phyloP scores from a whole-genome alignment of 108 stramenopile species.

The Pseudonitzschia delicatissima region DNA sequence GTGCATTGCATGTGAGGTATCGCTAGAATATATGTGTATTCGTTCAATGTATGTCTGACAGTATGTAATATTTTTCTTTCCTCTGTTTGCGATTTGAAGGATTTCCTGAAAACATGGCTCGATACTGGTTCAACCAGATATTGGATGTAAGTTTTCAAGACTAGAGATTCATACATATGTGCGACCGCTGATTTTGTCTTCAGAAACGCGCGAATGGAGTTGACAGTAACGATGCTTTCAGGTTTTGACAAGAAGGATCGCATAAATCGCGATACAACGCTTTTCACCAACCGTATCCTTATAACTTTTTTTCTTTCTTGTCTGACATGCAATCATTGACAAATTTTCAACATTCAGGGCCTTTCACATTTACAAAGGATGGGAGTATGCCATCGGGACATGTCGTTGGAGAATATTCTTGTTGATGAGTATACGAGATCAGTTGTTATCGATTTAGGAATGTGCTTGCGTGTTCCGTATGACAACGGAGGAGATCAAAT shows the following conservation, averaged over 20 bases:
- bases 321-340: no score
- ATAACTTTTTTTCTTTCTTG: neutral
- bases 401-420: slow-evolving; percentile 76
- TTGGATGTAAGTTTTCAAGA: slow-evolving; percentile 57
- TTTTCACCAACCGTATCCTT: neutral
- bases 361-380: slow-evolving; percentile 60
- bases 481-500: slow-evolving; percentile 33
- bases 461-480: slow-evolving; percentile 81
- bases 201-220: no score
- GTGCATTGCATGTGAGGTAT: no score
- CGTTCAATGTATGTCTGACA: no score
- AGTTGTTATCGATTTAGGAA: slow-evolving; percentile 78
- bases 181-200: no score
- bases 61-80: neutral
- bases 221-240: no score
- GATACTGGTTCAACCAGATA: slow-evolving; percentile 76
- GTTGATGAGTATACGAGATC: slow-evolving; percentile 57
- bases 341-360: no score
- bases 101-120: slow-evolving; percentile 62
- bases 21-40: no score
- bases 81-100: slow-evolving; percentile 8
- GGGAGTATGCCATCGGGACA: slow-evolving; percentile 72
- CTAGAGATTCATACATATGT: no score
- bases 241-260: no score
- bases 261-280: neutral